phyloP scores from a whole-genome alignment of 441 rosid genomes.

The Manihot esculenta region DNA sequence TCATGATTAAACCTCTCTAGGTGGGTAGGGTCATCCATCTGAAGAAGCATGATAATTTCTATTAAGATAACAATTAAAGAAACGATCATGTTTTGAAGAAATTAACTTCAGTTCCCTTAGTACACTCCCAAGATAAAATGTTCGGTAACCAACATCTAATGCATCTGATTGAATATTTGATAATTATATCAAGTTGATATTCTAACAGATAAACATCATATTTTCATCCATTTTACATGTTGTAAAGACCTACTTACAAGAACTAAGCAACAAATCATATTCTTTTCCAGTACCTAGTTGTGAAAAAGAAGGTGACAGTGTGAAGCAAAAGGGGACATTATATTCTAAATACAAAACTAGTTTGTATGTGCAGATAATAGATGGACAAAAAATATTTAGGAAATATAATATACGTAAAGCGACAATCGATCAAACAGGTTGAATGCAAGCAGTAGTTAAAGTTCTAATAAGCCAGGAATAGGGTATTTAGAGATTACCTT shows the following conservation, averaged over 20 bases:
- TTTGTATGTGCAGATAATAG: too few relatives aligned
- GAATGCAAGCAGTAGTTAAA: not conserved
- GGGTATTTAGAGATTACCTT: conserved; percentile 37
- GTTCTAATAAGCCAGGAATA: not conserved
- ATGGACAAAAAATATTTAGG: not conserved
- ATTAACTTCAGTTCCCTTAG: not conserved
- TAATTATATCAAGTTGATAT: not conserved
- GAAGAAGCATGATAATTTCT: conserved; percentile 20
- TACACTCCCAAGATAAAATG: not conserved
- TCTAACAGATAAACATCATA: not conserved
- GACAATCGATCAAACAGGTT: conserved; percentile 26
- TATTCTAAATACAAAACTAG: not conserved
- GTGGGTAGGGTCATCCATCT: conserved; percentile 77
- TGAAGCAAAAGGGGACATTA: not conserved
- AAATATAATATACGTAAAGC: not conserved
- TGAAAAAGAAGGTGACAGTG: not conserved
- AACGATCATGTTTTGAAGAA: not conserved
- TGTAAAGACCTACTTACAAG: not conserved
- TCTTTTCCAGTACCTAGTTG: not conserved
- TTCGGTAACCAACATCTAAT: not conserved
- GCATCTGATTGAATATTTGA: not conserved
- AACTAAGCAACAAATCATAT: not conserved
- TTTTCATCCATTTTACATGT: not conserved
- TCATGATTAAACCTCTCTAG: conserved; percentile 75
- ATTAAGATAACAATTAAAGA: not conserved